These are phyloP conservation scores for Quercus tomentella DNA, from an alignment of 331 rosid species.

Conservation along the genomic window DNA sequence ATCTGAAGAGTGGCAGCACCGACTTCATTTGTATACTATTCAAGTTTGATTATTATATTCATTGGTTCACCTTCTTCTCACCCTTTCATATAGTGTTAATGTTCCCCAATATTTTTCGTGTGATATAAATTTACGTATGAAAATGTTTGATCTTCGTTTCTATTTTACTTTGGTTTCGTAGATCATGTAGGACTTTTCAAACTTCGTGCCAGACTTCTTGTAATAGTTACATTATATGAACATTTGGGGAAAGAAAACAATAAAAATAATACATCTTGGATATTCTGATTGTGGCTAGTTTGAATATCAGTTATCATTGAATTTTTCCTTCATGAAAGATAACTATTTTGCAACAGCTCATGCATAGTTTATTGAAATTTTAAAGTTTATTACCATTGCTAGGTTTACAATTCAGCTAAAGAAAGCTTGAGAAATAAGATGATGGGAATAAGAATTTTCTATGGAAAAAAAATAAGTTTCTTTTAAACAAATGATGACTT, in stretches of 20 bases:
- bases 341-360: too few species aligned
- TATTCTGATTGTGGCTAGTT: not conserved
- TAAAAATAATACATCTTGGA: not conserved
- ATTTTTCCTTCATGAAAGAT: not conserved
- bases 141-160: not conserved
- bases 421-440: not conserved
- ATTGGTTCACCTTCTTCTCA: not conserved
- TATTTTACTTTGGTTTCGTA: not conserved
- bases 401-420: not conserved
- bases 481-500: not conserved
- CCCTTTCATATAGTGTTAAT: constrained; percentile 2
- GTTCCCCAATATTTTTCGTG: not conserved
- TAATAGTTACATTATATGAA: not conserved
- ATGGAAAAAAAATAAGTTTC: not conserved
- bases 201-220: not conserved
- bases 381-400: not conserved
- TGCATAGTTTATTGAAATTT: not conserved
- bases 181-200: not conserved
- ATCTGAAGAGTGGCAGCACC: not conserved
- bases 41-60: not conserved
- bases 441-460: not conserved
- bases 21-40: not conserved
- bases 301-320: not conserved
- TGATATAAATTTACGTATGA: not conserved
- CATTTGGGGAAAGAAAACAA: not conserved